Evolutionary conservation across 192 early-diverging fungal species (phyloP), one percentile per base, ranked within the genome.

Genomic region (Backusella sp.): DNA sequence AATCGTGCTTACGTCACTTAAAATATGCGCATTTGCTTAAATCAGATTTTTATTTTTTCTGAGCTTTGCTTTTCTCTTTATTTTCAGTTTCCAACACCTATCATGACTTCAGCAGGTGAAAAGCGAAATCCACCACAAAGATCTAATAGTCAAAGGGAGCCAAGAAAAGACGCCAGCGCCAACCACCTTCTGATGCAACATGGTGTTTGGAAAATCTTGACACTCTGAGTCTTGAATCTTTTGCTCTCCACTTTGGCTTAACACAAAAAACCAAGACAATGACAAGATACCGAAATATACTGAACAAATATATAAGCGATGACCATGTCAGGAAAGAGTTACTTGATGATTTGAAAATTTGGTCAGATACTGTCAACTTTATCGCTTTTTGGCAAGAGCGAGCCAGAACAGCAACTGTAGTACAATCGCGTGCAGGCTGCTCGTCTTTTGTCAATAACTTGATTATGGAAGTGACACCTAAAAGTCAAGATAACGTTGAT

Each of bases 401-500:
- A 23, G 35, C 67, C 3, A 68, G 67, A 68, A 39, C 21, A 21
- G 7, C 36, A 19, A 39, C 67, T 9, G 36, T 41, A 1, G 66
- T n/a, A 37, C 14, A 67, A 36, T 67, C 32, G 19, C 35, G 17
- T 36, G 35, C 66, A 37, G 34, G 1, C 35, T 67, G 14, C 66
- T 67, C 32, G 1, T 36, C 66, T 37, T 67, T 67, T 67, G 66
- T 67, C 6, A 7, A 37, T 36, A 37, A 36, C 66, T 37, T 67
- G 1, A 39, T 68, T 0, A 68, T 39, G 34, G 36, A 68, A 39
- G 35, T 39, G 35, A 68, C 35, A 11, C 66, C 36, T 1, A 68
- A 68, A 68, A 68, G 19, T 37, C 66, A 52, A 66, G 66, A 19
- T 66, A 66, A 66, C 26, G 66, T 19, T 66, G 66, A 66, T 66